Conservation (phyloP, 441 rosid species). For the Monsonia emarginata region DNA sequence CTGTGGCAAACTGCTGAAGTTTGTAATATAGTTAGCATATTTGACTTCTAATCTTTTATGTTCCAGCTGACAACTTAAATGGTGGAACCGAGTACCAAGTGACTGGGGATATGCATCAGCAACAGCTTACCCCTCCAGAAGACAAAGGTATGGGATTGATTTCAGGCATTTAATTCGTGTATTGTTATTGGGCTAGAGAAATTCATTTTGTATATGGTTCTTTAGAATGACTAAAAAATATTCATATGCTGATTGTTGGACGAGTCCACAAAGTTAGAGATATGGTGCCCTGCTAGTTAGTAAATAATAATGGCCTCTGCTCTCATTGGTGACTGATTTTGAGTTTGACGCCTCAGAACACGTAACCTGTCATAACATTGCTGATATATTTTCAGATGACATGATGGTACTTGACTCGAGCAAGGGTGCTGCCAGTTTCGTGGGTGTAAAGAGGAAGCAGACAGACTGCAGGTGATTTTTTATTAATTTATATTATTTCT, state of each 20-base stretch:
- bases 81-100: conserved; percentile 26
- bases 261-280: conserved; percentile 3
- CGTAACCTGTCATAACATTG: background rate
- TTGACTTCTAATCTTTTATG: conserved; percentile 3
- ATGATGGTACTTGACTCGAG: conserved; percentile 26
- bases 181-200: conserved; percentile 13
- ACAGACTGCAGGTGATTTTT: conserved; percentile 47
- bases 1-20: background rate
- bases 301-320: background rate
- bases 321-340: background rate
- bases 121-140: conserved; percentile 20
- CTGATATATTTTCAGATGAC: conserved; percentile 35
- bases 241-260: background rate
- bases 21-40: background rate
- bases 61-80: conserved; percentile 28
- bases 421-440: conserved; percentile 31
- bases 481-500: background rate
- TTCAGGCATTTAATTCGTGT: conserved; percentile 13
- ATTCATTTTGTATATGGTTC: background rate
- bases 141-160: conserved; percentile 29
- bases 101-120: conserved; percentile 19
- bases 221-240: background rate
- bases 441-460: conserved; percentile 56
- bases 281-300: background rate
- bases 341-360: background rate